Evolutionary conservation across 495 filamentous ascomycete species (phyloP).

Genomic region (Neurospora intermedia): DNA sequence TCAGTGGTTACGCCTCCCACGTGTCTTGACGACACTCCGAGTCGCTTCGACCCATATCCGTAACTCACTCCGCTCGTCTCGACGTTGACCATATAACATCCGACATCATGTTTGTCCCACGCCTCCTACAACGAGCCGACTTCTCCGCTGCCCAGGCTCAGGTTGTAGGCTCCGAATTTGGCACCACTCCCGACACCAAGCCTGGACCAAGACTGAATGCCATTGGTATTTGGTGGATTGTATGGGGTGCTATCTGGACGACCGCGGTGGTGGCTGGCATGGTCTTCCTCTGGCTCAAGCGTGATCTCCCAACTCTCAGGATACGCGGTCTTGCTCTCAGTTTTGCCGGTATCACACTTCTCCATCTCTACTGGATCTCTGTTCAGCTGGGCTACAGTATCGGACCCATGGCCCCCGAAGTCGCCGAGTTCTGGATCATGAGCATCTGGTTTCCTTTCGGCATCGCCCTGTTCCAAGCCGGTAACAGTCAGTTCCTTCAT

Average conservation of each 20-base stretch:
- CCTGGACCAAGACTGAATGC: constrained; percentile 14
- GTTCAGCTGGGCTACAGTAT: constrained; percentile 50
- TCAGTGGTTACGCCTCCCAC: background rate
- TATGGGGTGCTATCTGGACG: constrained; percentile 44
- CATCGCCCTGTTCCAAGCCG: constrained; percentile 61
- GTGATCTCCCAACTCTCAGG: constrained; percentile 46
- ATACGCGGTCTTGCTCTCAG: constrained; percentile 52
- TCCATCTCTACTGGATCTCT: constrained; percentile 54
- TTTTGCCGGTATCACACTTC: constrained; percentile 44
- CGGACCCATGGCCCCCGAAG: constrained; percentile 44
- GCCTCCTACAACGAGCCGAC: constrained; percentile 1
- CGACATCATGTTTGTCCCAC: constrained; percentile 18
- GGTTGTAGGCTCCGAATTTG: constrained; percentile 21
- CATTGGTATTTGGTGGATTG: constrained; percentile 21
- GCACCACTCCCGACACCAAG: constrained; percentile 18
- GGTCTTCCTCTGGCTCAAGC: constrained; percentile 43
- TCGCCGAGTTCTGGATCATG: constrained; percentile 62
- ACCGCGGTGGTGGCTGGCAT: constrained; percentile 40
- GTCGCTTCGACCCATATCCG: background rate
- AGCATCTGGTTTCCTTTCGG: constrained; percentile 58
- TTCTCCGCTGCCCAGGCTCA: constrained; percentile 1
- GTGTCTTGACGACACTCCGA: background rate
- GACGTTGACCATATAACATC: background rate
- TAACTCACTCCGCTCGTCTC: background rate
- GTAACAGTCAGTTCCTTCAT: constrained; percentile 55